Base-by-base conservation (phyloP, 2,329 filamentous ascomycete genomes). In the Parascedosporium putredinis region DNA sequence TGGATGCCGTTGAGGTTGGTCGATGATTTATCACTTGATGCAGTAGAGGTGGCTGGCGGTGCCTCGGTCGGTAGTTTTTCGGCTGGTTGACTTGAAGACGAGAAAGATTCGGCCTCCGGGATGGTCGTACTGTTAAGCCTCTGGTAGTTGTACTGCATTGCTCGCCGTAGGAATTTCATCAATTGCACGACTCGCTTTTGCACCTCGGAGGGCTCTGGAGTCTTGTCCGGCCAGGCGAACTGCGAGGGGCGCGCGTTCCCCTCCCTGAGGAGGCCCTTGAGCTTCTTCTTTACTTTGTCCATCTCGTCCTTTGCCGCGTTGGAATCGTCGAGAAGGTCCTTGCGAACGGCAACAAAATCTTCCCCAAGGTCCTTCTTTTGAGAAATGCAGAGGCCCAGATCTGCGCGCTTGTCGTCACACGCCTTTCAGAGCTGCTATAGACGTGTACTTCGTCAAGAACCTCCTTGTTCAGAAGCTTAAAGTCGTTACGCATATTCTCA, bases 251-350 rank as follows among this genome's bases (percentile, higher is more conserved):
- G 87, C 60, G 93, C 86, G 54, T 89, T 88, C n/a, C 91, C 93
- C 64, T 95, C 87, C 25, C 93, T 83, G 51, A 98, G 68, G 18
- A 98, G 75, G 1, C 88, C 84, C 70, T 98, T 98, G 24, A 98
- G 77, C 79, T 95, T 96, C 78, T 98, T 98, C 76, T 98, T 98
- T 50, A 98, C 93, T 67, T 95, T 96, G 68, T 98, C 94, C 86
- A 96, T 98, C 61, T 95, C 89, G 63, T 98, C 93, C 65, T 98
- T 98, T 51, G 93, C 93, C 3, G 93, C 93, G 64, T 98, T 98
- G 0, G 90, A 97, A 63, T 98, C 93, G 63, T 98, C 93, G 3
- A 98, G 72, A 5, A 98, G 76, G 66, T 97, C 90, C 63, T 98
- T 98, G 49, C 93, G 83, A 51, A 97, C 84, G 29, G 82, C 85